phyloP scores from a whole-genome alignment of 192 early-diverging fungal species.

The Podila epigama region DNA sequence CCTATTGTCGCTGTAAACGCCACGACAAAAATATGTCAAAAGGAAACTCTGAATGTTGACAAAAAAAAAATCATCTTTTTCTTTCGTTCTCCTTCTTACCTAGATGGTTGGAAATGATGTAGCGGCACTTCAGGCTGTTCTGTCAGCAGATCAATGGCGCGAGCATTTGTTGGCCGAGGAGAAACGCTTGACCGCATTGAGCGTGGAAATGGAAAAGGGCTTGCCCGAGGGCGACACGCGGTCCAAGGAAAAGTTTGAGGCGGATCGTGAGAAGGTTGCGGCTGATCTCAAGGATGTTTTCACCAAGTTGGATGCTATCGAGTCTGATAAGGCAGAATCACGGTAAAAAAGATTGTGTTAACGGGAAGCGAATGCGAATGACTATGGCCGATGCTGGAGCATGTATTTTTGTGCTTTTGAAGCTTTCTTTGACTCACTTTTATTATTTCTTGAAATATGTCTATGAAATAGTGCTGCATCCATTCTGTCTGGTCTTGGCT shows the following conservation, averaged over 20 bases:
- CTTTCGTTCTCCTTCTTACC: not conserved
- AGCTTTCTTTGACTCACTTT: not conserved
- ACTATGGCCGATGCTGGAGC: not conserved
- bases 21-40: too few species aligned
- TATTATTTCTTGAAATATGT: too few species aligned
- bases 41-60: too few species aligned
- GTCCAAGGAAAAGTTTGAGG: slow-evolving; percentile 53
- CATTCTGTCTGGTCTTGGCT: slow-evolving; percentile 97
- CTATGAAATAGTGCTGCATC: slow-evolving; percentile 76
- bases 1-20: too few species aligned
- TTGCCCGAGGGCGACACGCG: slow-evolving; percentile 56
- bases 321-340: slow-evolving; percentile 96
- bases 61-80: slow-evolving; percentile 1
- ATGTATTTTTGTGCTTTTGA: not conserved
- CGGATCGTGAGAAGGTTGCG: slow-evolving; percentile 41
- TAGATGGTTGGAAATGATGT: slow-evolving; percentile 93
- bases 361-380: not conserved
- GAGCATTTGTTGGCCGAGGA: slow-evolving; percentile 90
- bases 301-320: slow-evolving; percentile 90
- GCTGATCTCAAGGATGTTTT: slow-evolving; percentile 81
- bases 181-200: slow-evolving; percentile 61
- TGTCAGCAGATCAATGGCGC: slow-evolving; percentile 94
- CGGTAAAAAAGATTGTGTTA: slow-evolving; percentile 48
- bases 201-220: slow-evolving; percentile 62
- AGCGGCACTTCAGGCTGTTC: slow-evolving; percentile 84